Evolutionary conservation across 208 protist species (phyloP).

Genomic region (Trypanosoma cruzi): DNA sequence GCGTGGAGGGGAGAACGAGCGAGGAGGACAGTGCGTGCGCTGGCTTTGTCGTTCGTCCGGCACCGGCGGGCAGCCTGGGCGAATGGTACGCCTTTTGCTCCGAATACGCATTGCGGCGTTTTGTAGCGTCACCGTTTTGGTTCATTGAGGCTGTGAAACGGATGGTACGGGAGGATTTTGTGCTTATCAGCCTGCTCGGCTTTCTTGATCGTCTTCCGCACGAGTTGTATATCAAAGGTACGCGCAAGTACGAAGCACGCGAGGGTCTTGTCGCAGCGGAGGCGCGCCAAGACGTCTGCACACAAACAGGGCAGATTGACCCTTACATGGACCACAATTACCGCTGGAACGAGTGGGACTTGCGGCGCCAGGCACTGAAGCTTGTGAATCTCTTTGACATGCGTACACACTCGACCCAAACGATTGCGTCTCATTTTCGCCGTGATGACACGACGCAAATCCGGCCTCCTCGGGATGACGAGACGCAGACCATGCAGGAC

Average conservation of each 20-base stretch:
- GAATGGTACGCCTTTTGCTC: slow-evolving; percentile 55
- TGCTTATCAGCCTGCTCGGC: slow-evolving; percentile 50
- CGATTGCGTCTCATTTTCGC: slow-evolving; percentile 78
- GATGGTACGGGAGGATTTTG: slow-evolving; percentile 9
- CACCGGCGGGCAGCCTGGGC: slow-evolving; percentile 14
- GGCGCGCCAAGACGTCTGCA: slow-evolving; percentile 36
- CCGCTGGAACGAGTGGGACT: slow-evolving; percentile 94
- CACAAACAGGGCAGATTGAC: slow-evolving; percentile 91
- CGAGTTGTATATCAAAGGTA: slow-evolving; percentile 84
- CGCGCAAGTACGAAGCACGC: slow-evolving; percentile 49
- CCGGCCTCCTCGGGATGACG: slow-evolving; percentile 59
- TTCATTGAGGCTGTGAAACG: slow-evolving; percentile 27
- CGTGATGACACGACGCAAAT: slow-evolving; percentile 84
- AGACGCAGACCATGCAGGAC: slow-evolving; percentile 85
- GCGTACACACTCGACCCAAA: slow-evolving; percentile 87
- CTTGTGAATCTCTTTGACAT: slow-evolving; percentile 89
- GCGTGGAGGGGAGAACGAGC: slow-evolving; percentile 30
- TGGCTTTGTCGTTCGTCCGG: slow-evolving; percentile 26
- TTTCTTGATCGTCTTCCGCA: slow-evolving; percentile 50
- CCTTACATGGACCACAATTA: slow-evolving; percentile 90
- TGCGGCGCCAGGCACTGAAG: slow-evolving; percentile 91
- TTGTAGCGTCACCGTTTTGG: slow-evolving; percentile 47
- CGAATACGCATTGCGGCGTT: slow-evolving; percentile 56
- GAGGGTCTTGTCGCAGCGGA: neutral
- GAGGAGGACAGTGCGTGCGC: slow-evolving; percentile 28